Evolutionary conservation across 805 yeast species (phyloP).

Genomic region (Metschnikowia anglica): DNA sequence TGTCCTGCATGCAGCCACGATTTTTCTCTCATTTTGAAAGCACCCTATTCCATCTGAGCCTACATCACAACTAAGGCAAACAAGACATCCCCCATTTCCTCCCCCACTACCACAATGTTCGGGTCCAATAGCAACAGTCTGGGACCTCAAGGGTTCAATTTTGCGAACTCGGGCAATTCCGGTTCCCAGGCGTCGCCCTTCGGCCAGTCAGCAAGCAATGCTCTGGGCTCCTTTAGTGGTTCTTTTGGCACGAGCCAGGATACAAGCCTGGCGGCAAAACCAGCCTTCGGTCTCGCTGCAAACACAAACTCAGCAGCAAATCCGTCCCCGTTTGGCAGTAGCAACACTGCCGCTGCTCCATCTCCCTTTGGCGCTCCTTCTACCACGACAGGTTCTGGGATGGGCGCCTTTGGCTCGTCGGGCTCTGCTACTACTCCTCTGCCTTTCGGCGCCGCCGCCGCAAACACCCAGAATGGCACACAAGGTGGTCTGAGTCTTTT

Average conservation of each 20-base stretch:
- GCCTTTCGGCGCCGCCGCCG: slow-evolving; percentile 1
- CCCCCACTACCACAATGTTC: slow-evolving; percentile 7
- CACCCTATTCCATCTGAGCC: background rate
- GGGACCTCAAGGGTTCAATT: slow-evolving; percentile 7
- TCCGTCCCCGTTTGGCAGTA: slow-evolving; percentile 3
- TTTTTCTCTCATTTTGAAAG: background rate
- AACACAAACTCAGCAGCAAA: background rate
- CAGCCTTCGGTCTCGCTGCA: slow-evolving; percentile 6
- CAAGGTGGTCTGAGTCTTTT: slow-evolving; percentile 5
- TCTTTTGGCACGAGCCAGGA: slow-evolving; percentile 3
- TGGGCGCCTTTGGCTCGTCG: background rate
- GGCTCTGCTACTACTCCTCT: no score
- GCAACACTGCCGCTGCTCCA: slow-evolving; percentile 2
- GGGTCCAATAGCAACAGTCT: slow-evolving; percentile 9
- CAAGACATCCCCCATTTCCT: background rate
- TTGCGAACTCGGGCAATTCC: slow-evolving; percentile 3
- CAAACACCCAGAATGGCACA: slow-evolving; percentile 1
- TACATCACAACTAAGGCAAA: background rate
- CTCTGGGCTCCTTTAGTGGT: slow-evolving; percentile 3
- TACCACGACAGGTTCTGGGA: background rate
- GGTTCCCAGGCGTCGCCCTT: slow-evolving; percentile 5
- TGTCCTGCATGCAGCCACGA: no score
- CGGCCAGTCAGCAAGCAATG: slow-evolving; percentile 6
- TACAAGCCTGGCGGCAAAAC: slow-evolving; percentile 2
- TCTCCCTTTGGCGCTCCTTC: slow-evolving; percentile 1